Evolutionary conservation across 192 early-diverging fungal species (phyloP), one percentile per base, ranked within the genome.

Genomic region (Coemansia sp.): DNA sequence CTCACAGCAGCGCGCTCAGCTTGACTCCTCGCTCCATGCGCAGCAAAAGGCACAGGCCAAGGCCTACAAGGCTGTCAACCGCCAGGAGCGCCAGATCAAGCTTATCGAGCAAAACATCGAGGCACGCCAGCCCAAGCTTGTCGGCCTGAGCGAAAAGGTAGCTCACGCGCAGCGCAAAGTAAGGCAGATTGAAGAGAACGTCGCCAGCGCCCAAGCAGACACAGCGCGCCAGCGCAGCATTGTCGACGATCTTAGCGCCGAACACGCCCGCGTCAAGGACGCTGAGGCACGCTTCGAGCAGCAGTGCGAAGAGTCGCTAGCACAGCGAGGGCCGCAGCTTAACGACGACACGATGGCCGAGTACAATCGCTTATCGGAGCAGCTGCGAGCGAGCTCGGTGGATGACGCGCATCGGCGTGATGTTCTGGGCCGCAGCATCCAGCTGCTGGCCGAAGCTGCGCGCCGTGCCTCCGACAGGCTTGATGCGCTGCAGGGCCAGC

Each of bases 71-170:
- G 87, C 93, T 4, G 76, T 88, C 12, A 76, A 87, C 66, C 84
- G 88, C 47, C 72, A 82, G 58, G 95, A 98, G 71, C 85, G 89
- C 53, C 83, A 87, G 14, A 86, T 95, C 34, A 86, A 87, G 61
- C 88, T 89, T 12, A 81, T 86, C 1, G 89, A 88, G 62, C 88
- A 88, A 41, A 90, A 90, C 38, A 79, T 95, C 20, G 89, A 92
- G 50, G 85, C 89, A 3, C 76, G 87, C 58, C 68, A 73, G 64
- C 75, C 83, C 18, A 60, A 20, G 28, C 57, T 77, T 10, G 72
- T 57, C 2, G 64, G 72, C 28, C 67, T 93, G 28, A 87, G 89
- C 43, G 93, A 95, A 65, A 90, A 91, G 73, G 79, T 93, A 7
- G 61, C 76, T 33, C 89, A 96, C 81, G 70, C 86, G 28, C 68